phyloP scores from a whole-genome alignment of 352 stramenopile genomes.

The Phytophthora capsici region DNA sequence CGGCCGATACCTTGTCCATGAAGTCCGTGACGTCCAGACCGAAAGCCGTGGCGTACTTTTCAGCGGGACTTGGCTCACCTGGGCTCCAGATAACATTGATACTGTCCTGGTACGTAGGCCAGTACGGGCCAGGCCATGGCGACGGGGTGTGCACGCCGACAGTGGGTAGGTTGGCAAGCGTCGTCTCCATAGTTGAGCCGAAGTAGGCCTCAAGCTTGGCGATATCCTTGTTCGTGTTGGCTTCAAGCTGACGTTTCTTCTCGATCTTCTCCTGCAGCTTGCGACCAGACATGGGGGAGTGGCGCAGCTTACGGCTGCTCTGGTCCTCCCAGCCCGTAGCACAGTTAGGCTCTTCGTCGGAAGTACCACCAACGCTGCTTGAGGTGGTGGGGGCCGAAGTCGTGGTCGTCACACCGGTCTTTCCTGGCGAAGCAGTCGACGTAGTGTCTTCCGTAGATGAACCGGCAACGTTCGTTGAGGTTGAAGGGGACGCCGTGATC shows the following conservation, averaged over 20 bases:
- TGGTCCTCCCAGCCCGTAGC: slow-evolving; percentile 32
- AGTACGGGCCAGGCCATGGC: slow-evolving; percentile 65
- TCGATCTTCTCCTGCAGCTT: slow-evolving; percentile 15
- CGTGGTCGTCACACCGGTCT: slow-evolving; percentile 9
- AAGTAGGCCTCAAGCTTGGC: slow-evolving; percentile 37
- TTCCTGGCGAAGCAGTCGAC: neutral
- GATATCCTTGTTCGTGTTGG: slow-evolving; percentile 27
- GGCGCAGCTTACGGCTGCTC: slow-evolving; percentile 29
- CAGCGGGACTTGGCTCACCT: slow-evolving; percentile 28
- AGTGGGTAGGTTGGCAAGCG: slow-evolving; percentile 28
- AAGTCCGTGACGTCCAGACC: slow-evolving; percentile 42
- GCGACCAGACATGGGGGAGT: slow-evolving; percentile 24
- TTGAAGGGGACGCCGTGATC: neutral
- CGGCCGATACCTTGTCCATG: slow-evolving; percentile 44
- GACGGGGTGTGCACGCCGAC: slow-evolving; percentile 19
- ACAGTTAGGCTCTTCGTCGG: slow-evolving; percentile 26
- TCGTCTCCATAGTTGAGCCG: slow-evolving; percentile 31
- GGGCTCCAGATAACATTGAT: slow-evolving; percentile 55
- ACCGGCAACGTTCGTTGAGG: slow-evolving; percentile 6
- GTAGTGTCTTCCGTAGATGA: neutral
- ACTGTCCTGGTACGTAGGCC: slow-evolving; percentile 64
- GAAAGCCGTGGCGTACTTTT: slow-evolving; percentile 62
- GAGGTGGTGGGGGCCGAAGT: slow-evolving; percentile 17
- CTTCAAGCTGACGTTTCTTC: slow-evolving; percentile 26
- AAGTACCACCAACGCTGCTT: slow-evolving; percentile 3